phyloP scores from a whole-genome alignment of 2,329 filamentous ascomycete genomes.

The Fusarium gaditjirri region DNA sequence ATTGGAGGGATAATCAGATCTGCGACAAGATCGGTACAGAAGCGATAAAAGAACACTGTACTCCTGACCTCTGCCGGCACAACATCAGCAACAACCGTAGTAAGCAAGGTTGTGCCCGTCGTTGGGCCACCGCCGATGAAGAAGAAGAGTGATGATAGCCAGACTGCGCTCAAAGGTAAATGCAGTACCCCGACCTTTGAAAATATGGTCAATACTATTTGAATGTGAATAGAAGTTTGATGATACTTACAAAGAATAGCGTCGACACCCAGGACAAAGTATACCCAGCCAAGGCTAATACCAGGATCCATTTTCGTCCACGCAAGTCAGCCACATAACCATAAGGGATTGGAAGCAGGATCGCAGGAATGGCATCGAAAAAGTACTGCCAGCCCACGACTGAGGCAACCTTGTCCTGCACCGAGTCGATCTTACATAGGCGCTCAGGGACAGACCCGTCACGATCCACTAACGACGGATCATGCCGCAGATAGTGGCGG shows the following conservation, averaged over 20 bases:
- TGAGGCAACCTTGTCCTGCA: slow-evolving; percentile 5
- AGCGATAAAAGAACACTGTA: slow-evolving; percentile 2
- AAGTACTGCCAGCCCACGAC: slow-evolving; percentile 8
- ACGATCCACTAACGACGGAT: slow-evolving; percentile 6
- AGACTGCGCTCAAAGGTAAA: background rate
- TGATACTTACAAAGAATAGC: background rate
- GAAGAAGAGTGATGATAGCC: background rate
- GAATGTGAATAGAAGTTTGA: background rate
- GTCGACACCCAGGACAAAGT: slow-evolving; percentile 1
- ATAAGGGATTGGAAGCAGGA: background rate
- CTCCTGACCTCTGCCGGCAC: background rate
- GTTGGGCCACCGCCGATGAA: slow-evolving; percentile 1
- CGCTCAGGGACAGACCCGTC: background rate
- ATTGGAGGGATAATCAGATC: slow-evolving; percentile 1
- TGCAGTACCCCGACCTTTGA: background rate
- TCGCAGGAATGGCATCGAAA: slow-evolving; percentile 2
- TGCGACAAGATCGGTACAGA: background rate
- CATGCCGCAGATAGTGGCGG: slow-evolving; percentile 5
- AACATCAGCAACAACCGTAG: slow-evolving; percentile 3
- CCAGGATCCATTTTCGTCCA: slow-evolving; percentile 2
- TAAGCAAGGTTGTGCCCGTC: slow-evolving; percentile 1
- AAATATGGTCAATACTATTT: background rate
- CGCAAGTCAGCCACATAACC: background rate
- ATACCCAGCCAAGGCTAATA: background rate
- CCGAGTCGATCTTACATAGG: background rate